Base-by-base conservation (phyloP, 2,329 filamentous ascomycete genomes). In the Sarocladium brachiariae region DNA sequence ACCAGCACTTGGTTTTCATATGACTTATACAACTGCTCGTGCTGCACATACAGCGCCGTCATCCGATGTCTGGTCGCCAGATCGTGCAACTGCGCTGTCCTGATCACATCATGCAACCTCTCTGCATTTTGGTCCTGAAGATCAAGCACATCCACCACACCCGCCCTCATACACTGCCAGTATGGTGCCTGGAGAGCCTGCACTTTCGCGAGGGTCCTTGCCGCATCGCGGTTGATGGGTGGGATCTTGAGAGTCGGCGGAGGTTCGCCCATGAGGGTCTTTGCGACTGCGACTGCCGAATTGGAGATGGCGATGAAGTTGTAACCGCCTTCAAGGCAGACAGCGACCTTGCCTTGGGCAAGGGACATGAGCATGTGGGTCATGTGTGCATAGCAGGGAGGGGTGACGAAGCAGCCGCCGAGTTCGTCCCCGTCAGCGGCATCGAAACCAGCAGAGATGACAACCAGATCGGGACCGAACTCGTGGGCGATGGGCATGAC, bases 301-400 rank as follows among this genome's bases (percentile, higher is more conserved):
- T 87, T 84, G 0, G 93, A 95, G 52, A 99, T 99, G 1, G 93
- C 93, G 45, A 83, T 75, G 21, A 99, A 80, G 60, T 97, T 97
- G 68, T 99, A 99, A 8, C 93, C 93, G 19, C 93, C 93, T 70
- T 99, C 93, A 2, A 99, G 76, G 63, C 91, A 96, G 8, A 96
- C 92, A 2, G 89, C 87, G 13, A 99, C 78, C 63, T 91, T 96
- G 24, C 93, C 93, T 39, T 84, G 78, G 1, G 93, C 92, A 18
- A 99, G 75, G 2, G 89, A 90, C 91, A 96, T 97, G 45, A 99
- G 80, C 92, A 97, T 96, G 63, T 96, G 90, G 14, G 93, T 97
- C 93, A 99, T 97, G 63, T 99, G 92, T 13, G 91, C 89, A 64
- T 97, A 99, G 63, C 93, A 95, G 4, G 83, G 71, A 0, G 93